A percentile compares a stretch with the other conserved stretches of the same genome.
phyloP scores from a whole-genome alignment of 371 early-diverging fungal genomes.

The Zancudomyces culisetae region DNA sequence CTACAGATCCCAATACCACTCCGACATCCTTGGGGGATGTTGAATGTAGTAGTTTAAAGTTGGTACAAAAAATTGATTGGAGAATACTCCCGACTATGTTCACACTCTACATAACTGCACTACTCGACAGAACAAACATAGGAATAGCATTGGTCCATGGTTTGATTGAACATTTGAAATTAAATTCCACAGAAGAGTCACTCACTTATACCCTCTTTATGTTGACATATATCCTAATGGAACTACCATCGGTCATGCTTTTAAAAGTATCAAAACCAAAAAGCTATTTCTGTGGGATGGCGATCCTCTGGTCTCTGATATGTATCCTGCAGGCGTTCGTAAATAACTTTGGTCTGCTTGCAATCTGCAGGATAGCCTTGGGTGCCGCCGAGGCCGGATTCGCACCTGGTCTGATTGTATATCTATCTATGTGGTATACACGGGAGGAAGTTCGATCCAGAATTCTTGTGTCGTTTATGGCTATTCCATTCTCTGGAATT shows the following conservation, averaged over 20 bases:
- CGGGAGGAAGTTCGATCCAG: conserved; percentile 19
- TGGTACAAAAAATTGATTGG: conserved; percentile 33
- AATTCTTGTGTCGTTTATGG: conserved; percentile 26
- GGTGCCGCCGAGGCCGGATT: conserved; percentile 46
- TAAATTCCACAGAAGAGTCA: conserved; percentile 7
- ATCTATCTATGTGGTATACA: conserved; percentile 35
- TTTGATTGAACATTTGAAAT: background rate
- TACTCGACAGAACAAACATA: conserved; percentile 51
- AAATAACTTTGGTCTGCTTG: conserved; percentile 7
- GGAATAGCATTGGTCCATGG: conserved; percentile 7
- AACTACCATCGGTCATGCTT: conserved; percentile 38
- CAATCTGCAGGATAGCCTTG: conserved; percentile 35
- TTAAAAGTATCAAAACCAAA: conserved; percentile 41
- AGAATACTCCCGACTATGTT: conserved; percentile 44
- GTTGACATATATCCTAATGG: conserved; percentile 33
- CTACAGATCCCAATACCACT: too few relatives aligned
- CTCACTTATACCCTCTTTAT: conserved; percentile 24
- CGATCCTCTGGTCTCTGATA: conserved; percentile 35
- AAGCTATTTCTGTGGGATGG: conserved; percentile 47
- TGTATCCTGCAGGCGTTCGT: conserved; percentile 24
- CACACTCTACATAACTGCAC: conserved; percentile 39
- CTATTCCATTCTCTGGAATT: conserved; percentile 26
- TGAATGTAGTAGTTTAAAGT: too few relatives aligned
- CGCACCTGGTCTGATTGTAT: conserved; percentile 34
- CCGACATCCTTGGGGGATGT: too few relatives aligned